Conservation (phyloP, 495 filamentous ascomycete species). For the Saxophila tyrrhenica region DNA sequence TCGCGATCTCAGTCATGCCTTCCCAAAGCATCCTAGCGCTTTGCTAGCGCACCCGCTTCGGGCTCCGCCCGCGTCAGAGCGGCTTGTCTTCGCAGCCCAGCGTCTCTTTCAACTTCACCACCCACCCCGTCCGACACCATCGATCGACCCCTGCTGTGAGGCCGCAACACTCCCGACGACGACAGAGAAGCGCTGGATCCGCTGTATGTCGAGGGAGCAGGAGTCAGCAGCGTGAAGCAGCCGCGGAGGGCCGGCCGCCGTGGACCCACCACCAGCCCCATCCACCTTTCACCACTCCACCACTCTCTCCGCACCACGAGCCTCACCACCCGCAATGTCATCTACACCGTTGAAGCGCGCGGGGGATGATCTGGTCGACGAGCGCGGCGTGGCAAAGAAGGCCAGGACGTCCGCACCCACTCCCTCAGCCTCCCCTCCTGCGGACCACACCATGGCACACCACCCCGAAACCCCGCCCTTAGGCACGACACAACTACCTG, state of each 20-base stretch:
- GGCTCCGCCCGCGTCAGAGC: not conserved
- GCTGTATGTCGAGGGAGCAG: not conserved
- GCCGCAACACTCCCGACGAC: not conserved
- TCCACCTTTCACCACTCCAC: not conserved
- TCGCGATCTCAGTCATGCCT: not conserved
- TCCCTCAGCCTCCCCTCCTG: conserved; percentile 26
- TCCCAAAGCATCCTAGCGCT: not conserved
- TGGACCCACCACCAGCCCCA: conserved; percentile 11
- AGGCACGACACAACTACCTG: conserved; percentile 21
- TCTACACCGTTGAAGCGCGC: not conserved
- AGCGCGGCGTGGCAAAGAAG: conserved; percentile 17
- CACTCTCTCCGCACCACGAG: not conserved
- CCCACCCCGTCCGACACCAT: not conserved
- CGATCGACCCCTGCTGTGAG: no score
- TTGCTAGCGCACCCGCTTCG: not conserved
- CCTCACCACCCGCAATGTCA: not conserved
- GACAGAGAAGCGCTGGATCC: not conserved
- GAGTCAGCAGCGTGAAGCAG: not conserved
- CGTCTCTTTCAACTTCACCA: not conserved
- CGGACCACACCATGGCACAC: conserved; percentile 20
- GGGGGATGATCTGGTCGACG: not conserved
- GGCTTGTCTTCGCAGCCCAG: not conserved
- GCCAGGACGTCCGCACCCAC: conserved; percentile 23
- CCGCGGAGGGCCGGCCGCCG: no score
- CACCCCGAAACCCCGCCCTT: conserved; percentile 32